Percentiles rank a stretch among this genome's conserved stretches.
These are phyloP conservation scores for Scenedesmus sp. DNA, from an alignment of 163 green algal species.

Conservation along the genomic window DNA sequence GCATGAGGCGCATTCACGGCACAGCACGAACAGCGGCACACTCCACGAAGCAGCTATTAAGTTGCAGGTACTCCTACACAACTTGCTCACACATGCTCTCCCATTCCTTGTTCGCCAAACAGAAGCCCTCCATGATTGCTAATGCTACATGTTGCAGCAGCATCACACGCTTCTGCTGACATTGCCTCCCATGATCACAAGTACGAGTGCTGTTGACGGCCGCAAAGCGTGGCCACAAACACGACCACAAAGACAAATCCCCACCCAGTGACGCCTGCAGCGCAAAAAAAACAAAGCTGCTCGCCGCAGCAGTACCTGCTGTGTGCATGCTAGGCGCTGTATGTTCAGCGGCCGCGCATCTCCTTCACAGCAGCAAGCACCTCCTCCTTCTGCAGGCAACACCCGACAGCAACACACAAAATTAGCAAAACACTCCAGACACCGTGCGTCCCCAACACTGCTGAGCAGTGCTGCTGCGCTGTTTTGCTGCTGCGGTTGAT, in stretches of 20 bases:
- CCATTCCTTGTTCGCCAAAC: background rate
- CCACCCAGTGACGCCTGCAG: background rate
- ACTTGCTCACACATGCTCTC: background rate
- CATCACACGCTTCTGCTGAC: background rate
- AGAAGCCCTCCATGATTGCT: background rate
- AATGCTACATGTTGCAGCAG: background rate
- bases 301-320: background rate
- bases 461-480: background rate
- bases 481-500: background rate
- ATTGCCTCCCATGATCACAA: background rate
- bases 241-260: too few species aligned
- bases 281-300: background rate
- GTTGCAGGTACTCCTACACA: background rate
- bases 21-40: too few species aligned
- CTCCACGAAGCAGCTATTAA: too few species aligned
- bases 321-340: background rate
- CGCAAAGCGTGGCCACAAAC: too few species aligned
- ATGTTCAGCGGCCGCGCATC: slow-evolving; percentile 74
- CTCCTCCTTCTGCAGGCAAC: slow-evolving; percentile 71
- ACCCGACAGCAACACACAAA: too few species aligned
- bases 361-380: slow-evolving; percentile 67
- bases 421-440: background rate
- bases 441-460: background rate
- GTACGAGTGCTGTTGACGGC: too few species aligned
- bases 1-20: too few species aligned